Conservation (phyloP, 1,284 basidiomycete genomes). For the Chondrostereum purpureum region DNA sequence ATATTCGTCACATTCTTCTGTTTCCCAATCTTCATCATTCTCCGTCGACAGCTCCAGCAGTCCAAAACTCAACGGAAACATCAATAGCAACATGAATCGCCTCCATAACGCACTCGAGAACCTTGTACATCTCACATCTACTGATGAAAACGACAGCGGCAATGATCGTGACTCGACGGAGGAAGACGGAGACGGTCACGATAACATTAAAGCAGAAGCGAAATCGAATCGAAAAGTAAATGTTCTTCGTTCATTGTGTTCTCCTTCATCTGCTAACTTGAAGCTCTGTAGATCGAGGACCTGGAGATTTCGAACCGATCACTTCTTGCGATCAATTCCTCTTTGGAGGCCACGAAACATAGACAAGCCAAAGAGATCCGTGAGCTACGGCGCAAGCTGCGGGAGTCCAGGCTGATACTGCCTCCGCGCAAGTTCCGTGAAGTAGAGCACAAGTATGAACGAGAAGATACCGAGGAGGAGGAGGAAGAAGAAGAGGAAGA, state of each 20-base stretch:
- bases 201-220: slow-evolving; percentile 56
- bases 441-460: slow-evolving; percentile 39
- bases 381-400: slow-evolving; percentile 65
- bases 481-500: slow-evolving; percentile 35
- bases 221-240: slow-evolving; percentile 74
- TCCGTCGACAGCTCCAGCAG: slow-evolving; percentile 26
- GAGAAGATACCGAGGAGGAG: slow-evolving; percentile 35
- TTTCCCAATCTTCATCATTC: slow-evolving; percentile 47
- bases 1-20: slow-evolving; percentile 62
- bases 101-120: slow-evolving; percentile 27
- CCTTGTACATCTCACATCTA: slow-evolving; percentile 21
- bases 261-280: not conserved
- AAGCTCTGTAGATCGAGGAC: slow-evolving; percentile 62
- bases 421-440: slow-evolving; percentile 58
- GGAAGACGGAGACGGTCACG: slow-evolving; percentile 36
- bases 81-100: slow-evolving; percentile 16
- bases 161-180: slow-evolving; percentile 20
- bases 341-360: slow-evolving; percentile 67
- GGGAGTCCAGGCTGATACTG: slow-evolving; percentile 69
- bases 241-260: not conserved
- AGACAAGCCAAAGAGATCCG: slow-evolving; percentile 76
- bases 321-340: slow-evolving; percentile 67
- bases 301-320: slow-evolving; percentile 79
- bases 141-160: slow-evolving; percentile 22
- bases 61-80: slow-evolving; percentile 8